Base-by-base conservation (phyloP, 257 asterid species). In the Nicotiana benthamiana region DNA sequence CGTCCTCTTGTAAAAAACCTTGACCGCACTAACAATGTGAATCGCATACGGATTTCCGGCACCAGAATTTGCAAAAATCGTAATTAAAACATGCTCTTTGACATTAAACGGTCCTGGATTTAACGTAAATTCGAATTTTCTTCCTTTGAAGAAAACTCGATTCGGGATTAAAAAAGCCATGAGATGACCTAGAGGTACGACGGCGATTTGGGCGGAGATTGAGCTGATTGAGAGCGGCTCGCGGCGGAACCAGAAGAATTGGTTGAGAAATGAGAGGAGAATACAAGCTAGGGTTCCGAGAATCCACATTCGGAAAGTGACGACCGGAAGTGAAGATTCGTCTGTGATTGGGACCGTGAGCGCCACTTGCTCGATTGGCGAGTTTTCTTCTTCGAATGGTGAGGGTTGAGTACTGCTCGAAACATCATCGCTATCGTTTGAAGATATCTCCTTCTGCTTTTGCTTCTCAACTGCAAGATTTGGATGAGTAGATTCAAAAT, bases 261-360 rank as follows among this genome's bases (percentile, higher is more conserved):
- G 85, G 46, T 82, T 82, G 65, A 82, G 85, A 70, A 77, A 82
- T 34, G 85, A 82, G 48, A 82, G 81, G 74, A 66, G 80, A 43
- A 82, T 51, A 16, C 85, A 82, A 34, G 85, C 79, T 40, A 82
- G 63, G n/a, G 82, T 54, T 26, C 85, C 85, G 10, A 82, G 70
- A 11, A 56, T 11, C 85, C 85, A 82, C 82, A 82, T 77, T 61
- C 85, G 62, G 56, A 82, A 82, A 3, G 85, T 82, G 1, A 77
- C 62, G 2, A 82, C 82, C 10, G 85, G 82, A 9, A 77, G 80
- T 1, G 79, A 12, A 6, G 75, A 18, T 27, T 78, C 80, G 20
- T 82, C 85, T 8, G 85, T 67, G 53, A 78, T 3, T 0, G 85
- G 80, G 4, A 82, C 85, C 4, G 85, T 82, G 51, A 82, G 82